Conservation (phyloP, 2,329 filamentous ascomycete species). For the Penicillium sp. region DNA sequence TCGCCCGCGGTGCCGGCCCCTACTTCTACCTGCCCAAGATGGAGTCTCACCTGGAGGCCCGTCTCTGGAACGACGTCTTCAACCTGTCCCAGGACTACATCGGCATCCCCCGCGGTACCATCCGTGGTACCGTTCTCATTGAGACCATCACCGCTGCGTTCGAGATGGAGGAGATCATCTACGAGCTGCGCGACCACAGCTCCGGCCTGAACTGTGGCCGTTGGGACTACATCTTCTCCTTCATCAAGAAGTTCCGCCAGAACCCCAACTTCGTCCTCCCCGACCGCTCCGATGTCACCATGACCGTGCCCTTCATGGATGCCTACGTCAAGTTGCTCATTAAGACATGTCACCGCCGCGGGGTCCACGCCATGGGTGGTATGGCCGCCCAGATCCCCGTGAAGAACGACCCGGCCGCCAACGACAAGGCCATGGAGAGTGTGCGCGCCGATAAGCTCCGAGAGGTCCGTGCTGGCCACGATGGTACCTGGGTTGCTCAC, state of each 20-base stretch:
- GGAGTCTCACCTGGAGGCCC: slow-evolving; percentile 95
- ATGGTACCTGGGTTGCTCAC: slow-evolving; percentile 97
- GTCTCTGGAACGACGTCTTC: slow-evolving; percentile 98
- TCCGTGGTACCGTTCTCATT: slow-evolving; percentile 92
- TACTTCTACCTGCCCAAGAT: slow-evolving; percentile 99
- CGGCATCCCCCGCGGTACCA: slow-evolving; percentile 84
- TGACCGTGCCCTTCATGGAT: slow-evolving; percentile 99
- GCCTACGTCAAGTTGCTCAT: slow-evolving; percentile 96
- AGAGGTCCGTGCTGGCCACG: slow-evolving; percentile 91
- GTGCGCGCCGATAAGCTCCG: slow-evolving; percentile 95
- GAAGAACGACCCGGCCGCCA: slow-evolving; percentile 87
- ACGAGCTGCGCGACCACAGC: slow-evolving; percentile 94
- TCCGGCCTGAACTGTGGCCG: slow-evolving; percentile 96
- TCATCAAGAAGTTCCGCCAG: slow-evolving; percentile 98
- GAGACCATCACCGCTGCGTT: slow-evolving; percentile 98
- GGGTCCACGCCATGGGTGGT: slow-evolving; percentile 97
- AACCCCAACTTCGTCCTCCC: slow-evolving; percentile 91
- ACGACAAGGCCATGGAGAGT: slow-evolving; percentile 90
- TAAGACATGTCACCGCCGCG: slow-evolving; percentile 94
- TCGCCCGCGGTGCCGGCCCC: slow-evolving; percentile 79
- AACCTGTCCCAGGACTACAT: slow-evolving; percentile 93
- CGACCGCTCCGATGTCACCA: slow-evolving; percentile 86
- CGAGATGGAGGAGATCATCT: slow-evolving; percentile 99
- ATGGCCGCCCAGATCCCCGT: slow-evolving; percentile 99
- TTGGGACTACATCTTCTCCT: slow-evolving; percentile 99